Conservation (phyloP, 2,329 filamentous ascomycete species). For the Tolypocladium ophioglossoides region DNA sequence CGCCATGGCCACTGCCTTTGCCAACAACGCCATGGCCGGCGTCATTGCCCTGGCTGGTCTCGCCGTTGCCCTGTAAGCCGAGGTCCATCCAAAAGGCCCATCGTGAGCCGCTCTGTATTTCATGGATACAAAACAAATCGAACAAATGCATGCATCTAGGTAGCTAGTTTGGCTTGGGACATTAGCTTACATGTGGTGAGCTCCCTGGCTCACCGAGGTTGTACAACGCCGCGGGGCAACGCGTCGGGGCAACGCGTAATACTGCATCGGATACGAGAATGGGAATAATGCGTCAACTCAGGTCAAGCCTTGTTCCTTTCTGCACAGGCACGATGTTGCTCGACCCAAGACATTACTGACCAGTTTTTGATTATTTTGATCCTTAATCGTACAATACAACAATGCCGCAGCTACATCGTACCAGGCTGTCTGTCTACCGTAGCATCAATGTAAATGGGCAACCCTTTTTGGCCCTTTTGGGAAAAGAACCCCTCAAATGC, state of each 20-base stretch:
- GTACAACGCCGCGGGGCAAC: background rate
- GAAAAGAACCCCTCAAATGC: constrained; percentile 1
- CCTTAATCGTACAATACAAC: constrained; percentile 8
- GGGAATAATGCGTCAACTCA: background rate
- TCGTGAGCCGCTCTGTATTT: too few species aligned
- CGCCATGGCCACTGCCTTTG: constrained; percentile 10
- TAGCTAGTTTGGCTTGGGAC: background rate
- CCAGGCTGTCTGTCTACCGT: constrained; percentile 5
- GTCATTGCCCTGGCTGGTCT: constrained; percentile 12
- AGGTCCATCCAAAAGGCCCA: background rate
- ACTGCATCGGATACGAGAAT: background rate
- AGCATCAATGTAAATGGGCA: constrained; percentile 6
- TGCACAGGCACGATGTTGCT: too few species aligned
- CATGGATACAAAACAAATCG: too few species aligned
- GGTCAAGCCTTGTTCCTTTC: too few species aligned
- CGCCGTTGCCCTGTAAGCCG: constrained; percentile 6
- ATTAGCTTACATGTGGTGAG: too few species aligned
- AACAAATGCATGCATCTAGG: too few species aligned
- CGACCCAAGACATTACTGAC: background rate
- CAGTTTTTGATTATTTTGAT: background rate
- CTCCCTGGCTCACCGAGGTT: background rate
- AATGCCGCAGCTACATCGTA: constrained; percentile 7
- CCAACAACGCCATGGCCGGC: constrained; percentile 7
- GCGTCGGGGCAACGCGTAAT: background rate
- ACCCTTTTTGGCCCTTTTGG: background rate